A percentile compares a stretch with the other conserved stretches of the same genome.
phyloP scores from a whole-genome alignment of 2,329 filamentous ascomycete genomes.

The Monilinia polystroma region DNA sequence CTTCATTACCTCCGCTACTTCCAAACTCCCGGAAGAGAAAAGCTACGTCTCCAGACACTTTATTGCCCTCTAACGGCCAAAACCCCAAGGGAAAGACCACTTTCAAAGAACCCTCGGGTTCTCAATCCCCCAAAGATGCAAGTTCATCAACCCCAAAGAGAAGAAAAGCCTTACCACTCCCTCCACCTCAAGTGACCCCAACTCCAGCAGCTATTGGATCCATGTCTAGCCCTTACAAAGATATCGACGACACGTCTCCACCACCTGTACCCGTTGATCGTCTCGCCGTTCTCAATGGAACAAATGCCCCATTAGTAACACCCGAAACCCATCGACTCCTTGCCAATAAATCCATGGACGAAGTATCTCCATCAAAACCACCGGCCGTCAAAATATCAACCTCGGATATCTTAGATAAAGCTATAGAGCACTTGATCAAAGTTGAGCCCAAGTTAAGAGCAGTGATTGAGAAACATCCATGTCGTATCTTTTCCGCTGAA shows the following conservation, averaged over 20 bases:
- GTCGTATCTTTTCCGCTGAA: constrained; percentile 75
- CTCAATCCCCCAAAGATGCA: constrained; percentile 23
- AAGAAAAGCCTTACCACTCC: background rate
- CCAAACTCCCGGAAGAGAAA: constrained; percentile 5
- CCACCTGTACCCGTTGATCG: constrained; percentile 43
- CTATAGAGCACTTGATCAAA: constrained; percentile 69
- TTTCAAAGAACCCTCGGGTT: constrained; percentile 21
- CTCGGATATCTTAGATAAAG: constrained; percentile 70
- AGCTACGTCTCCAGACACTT: background rate
- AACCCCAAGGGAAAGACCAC: constrained; percentile 32
- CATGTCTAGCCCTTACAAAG: constrained; percentile 47
- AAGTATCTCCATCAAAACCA: constrained; percentile 57
- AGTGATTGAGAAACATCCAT: constrained; percentile 72
- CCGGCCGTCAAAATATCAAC: constrained; percentile 51
- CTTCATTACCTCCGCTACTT: background rate
- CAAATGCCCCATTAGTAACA: constrained; percentile 70
- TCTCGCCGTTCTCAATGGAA: constrained; percentile 61
- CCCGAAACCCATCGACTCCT: constrained; percentile 66
- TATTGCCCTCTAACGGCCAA: background rate
- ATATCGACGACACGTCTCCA: constrained; percentile 42
- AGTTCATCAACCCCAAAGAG: constrained; percentile 33
- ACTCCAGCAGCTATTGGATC: constrained; percentile 50
- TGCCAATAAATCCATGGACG: constrained; percentile 49
- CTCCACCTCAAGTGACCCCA: constrained; percentile 45
- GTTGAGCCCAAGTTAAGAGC: constrained; percentile 70